phyloP scores from a whole-genome alignment of 257 asterid species.

The Agastache rugosa region DNA sequence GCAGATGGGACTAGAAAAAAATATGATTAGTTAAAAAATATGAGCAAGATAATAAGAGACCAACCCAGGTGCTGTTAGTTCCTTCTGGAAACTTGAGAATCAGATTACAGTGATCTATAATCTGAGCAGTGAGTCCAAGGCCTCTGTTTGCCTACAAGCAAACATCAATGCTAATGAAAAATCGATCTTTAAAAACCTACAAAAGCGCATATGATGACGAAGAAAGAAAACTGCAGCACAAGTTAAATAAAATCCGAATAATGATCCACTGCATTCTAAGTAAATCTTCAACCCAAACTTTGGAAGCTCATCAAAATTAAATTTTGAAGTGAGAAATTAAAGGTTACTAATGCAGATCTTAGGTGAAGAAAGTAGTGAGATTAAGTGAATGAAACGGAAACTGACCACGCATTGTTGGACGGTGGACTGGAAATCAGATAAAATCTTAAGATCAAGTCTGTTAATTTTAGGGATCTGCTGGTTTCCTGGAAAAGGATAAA shows the following conservation, averaged over 20 bases:
- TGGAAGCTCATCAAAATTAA: not conserved
- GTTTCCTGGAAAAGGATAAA: constrained; percentile 47
- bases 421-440: constrained; percentile 72
- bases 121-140: constrained; percentile 87
- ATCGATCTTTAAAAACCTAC: constrained; percentile 9
- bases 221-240: not conserved
- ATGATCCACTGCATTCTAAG: not conserved
- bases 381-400: constrained; percentile 35
- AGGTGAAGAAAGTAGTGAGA: not conserved
- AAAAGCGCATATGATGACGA: not conserved
- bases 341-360: constrained; percentile 20
- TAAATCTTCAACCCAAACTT: constrained; percentile 7
- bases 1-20: constrained; percentile 21
- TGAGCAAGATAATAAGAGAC: constrained; percentile 42
- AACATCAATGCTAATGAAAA: constrained; percentile 30
- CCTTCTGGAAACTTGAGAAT: constrained; percentile 91
- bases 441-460: constrained; percentile 50
- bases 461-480: constrained; percentile 34
- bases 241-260: not conserved
- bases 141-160: constrained; percentile 88
- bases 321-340: not conserved
- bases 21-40: not conserved
- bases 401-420: constrained; percentile 94
- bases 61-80: constrained; percentile 97
- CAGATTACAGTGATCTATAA: constrained; percentile 87